Base-by-base conservation (phyloP, 2,329 filamentous ascomycete species). In the Cladosporium sp. region DNA sequence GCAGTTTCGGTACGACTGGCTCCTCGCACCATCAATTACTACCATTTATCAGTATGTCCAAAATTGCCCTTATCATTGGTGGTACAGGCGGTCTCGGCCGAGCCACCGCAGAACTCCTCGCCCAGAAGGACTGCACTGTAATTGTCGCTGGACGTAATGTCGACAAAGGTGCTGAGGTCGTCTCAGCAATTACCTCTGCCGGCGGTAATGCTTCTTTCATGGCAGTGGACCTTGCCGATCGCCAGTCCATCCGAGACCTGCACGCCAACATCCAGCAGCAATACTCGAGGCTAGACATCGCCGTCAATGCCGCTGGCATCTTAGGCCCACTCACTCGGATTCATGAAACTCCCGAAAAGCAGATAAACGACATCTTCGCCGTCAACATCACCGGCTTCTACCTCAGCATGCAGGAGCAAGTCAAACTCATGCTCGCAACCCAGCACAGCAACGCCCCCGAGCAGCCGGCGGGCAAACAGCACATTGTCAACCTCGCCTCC, bases 351-450 rank as follows among this genome's bases (percentile, higher is more conserved):
- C n/a, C 67, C 18, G 77, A 80, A 58, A 73, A 82, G 62, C 83
- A 83, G 56, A 67, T 83, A 0, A 79, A 74, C 3, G 80, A 80
- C 0, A 78, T 77, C 2, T 81, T 83, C 66, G 79, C 77, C 65
- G 74, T 82, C 2, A 58, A 64, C 50, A 56, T 64, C 35, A 64
- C 61, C 5, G 61, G 61, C 8, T 64, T 64, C 61, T 64, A 64
- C 52, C 23, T 64, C 26, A 64, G 61, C 35, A 68, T 82, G 0
- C 72, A 77, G 18, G 79, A 78, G 5, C 76, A 77, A 0, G 77
- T 79, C 12, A 70, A 75, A 35, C 77, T 82, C 26, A 83, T 83
- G 81, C 68, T 82, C 14, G 73, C 73, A 0, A 80, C 82, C 2
- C 62, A 68, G 33, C 11, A 35, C 0, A 80, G 79, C 0, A 67